Percentiles rank a stretch among this genome's conserved stretches.
phyloP scores from a whole-genome alignment of 371 early-diverging fungal genomes.

The Zychaea mexicana region DNA sequence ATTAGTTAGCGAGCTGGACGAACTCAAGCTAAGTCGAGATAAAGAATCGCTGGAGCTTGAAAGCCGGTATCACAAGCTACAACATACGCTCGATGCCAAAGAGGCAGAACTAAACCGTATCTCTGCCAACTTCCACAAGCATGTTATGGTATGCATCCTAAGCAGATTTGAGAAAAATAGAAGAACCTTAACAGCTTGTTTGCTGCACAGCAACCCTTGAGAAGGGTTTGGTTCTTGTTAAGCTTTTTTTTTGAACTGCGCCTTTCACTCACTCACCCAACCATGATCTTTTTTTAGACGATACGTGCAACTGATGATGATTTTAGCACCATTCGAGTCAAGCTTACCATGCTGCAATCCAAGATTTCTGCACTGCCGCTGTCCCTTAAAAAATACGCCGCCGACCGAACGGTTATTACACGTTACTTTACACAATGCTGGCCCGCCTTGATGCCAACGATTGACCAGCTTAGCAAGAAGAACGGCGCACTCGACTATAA shows the following conservation, averaged over 20 bases:
- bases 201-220: no score
- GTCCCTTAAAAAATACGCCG: constrained; percentile 36
- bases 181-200: background rate
- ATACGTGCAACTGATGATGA: constrained; percentile 50
- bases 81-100: constrained; percentile 28
- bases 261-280: background rate
- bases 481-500: constrained; percentile 16
- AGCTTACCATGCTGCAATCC: constrained; percentile 41
- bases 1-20: background rate
- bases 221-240: no score
- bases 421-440: constrained; percentile 28
- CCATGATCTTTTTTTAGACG: constrained; percentile 7
- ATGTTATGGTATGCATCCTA: constrained; percentile 20
- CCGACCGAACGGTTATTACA: constrained; percentile 23
- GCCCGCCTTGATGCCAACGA: constrained; percentile 28
- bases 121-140: constrained; percentile 41
- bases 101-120: constrained; percentile 40
- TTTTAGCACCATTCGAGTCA: constrained; percentile 39
- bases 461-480: constrained; percentile 22
- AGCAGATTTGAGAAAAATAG: no score
- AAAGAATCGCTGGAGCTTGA: constrained; percentile 11
- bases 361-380: constrained; percentile 38
- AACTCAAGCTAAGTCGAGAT: background rate
- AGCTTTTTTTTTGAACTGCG: background rate
- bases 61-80: constrained; percentile 23